Conservation (phyloP, 345 rosid species). For the Fremontodendron californicum region DNA sequence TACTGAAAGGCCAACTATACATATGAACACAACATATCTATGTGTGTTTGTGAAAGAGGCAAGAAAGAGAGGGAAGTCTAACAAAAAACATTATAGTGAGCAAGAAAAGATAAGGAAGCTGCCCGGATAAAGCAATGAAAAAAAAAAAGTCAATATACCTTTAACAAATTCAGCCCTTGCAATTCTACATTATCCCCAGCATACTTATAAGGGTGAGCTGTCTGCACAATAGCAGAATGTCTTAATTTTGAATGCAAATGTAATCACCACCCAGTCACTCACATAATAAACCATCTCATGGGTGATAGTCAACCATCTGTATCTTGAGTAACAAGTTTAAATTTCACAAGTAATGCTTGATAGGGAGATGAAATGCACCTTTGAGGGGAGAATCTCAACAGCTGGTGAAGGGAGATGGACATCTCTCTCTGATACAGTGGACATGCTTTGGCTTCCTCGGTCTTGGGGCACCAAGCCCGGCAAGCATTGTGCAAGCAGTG, state of each 20-base stretch:
- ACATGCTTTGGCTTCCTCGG: conserved; percentile 50
- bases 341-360: neutral
- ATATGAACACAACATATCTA: neutral
- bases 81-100: neutral
- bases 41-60: neutral
- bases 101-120: neutral
- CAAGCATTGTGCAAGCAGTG: conserved; percentile 85
- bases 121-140: neutral
- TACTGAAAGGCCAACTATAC: neutral
- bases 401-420: conserved; percentile 67
- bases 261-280: neutral
- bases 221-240: conserved; percentile 34
- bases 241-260: conserved; percentile 11
- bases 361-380: conserved; percentile 37
- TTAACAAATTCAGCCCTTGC: conserved; percentile 57
- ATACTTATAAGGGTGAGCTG: conserved; percentile 62
- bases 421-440: conserved; percentile 69
- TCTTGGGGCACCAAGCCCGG: conserved; percentile 81
- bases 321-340: neutral
- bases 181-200: conserved; percentile 73
- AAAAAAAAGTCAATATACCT: conserved; percentile 42
- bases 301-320: neutral
- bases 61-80: neutral
- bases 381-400: conserved; percentile 92
- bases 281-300: neutral